phyloP scores from a whole-genome alignment of 441 rosid species.

The Adansonia rubrostipa region DNA sequence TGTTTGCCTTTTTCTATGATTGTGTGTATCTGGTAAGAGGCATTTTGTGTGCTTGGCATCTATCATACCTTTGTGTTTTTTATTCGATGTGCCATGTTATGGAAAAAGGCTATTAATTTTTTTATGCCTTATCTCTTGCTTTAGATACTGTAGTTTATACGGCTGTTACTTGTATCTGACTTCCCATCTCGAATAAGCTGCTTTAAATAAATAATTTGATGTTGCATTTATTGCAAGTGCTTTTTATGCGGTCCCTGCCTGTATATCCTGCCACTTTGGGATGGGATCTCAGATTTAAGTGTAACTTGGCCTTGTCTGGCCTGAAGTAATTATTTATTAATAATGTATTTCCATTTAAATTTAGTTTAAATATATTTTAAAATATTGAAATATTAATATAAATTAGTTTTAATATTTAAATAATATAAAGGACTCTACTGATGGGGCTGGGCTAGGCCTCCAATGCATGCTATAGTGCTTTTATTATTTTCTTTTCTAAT shows the following conservation, averaged over 20 bases:
- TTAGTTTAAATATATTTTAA: slow-evolving; percentile 5
- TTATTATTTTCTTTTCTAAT: slow-evolving; percentile 21
- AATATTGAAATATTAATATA: neutral
- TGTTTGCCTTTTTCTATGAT: too few species aligned
- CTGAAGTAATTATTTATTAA: neutral
- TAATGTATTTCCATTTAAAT: slow-evolving; percentile 7
- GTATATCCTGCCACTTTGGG: neutral
- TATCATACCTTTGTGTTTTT: slow-evolving; percentile 6
- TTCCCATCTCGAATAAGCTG: slow-evolving; percentile 21
- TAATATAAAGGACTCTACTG: neutral
- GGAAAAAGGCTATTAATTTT: neutral
- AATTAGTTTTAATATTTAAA: neutral
- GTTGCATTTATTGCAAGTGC: slow-evolving; percentile 10
- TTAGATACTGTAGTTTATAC: slow-evolving; percentile 1
- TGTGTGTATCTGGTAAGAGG: neutral
- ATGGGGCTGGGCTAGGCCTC: neutral
- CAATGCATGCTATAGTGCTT: slow-evolving; percentile 7
- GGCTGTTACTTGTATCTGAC: slow-evolving; percentile 1
- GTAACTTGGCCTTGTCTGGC: neutral
- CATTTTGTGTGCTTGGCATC: slow-evolving; percentile 4
- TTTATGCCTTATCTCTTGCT: slow-evolving; percentile 2
- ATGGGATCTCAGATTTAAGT: neutral
- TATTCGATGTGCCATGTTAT: neutral
- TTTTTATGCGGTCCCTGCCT: neutral
- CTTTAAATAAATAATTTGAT: slow-evolving; percentile 1